Evolutionary conservation across 2,329 filamentous ascomycete genomes (phyloP), one percentile per base, ranked within the genome.

Genomic region (Neurospora sp.): DNA sequence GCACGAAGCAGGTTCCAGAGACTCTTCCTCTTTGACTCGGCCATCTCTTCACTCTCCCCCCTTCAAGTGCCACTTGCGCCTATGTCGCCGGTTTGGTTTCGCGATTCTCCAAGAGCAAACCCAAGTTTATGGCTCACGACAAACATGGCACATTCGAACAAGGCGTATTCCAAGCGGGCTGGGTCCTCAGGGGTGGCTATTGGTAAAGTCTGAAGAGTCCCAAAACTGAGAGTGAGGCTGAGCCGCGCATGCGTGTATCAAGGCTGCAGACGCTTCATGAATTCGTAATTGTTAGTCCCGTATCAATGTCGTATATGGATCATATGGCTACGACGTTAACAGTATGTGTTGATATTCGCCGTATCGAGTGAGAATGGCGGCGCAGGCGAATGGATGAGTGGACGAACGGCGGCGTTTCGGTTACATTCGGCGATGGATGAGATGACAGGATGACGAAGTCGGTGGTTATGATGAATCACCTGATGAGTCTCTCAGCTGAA

Each of bases 1-100:
- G 79, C 82, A 72, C 85, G 82, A 73, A 88, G 81, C 69, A 88
- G 78, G 71, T 80, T 79, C 82, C 82, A 83, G 71, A 86, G 83
- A 67, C 82, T 79, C 74, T 81, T 83, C 78, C 82, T 83, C 68
- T 74, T 79, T 38, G 73, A 68, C 43, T 74, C 77, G 36, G 75
- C 77, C 69, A 75, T 73, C 62, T 41, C 28, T 69, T 37, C 19
- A 33, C 23, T 57, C 46, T 8, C 8, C 46, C 46, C 46, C 46
- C 37, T 67, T 33, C 66, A 67, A 15, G 11, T 67, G 12, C 46
- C 46, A 57, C 46, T 57, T 57, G 46, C 6, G 46, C 46, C 46
- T 57, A 2, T 33, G 46, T 57, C 6, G 46, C 12, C 46, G 46
- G 23, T 33, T 5, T 15, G 3, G 23, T 33, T 57, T 33, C 46